phyloP scores from a whole-genome alignment of 306 rosid genomes.

The Pueraria montana region DNA sequence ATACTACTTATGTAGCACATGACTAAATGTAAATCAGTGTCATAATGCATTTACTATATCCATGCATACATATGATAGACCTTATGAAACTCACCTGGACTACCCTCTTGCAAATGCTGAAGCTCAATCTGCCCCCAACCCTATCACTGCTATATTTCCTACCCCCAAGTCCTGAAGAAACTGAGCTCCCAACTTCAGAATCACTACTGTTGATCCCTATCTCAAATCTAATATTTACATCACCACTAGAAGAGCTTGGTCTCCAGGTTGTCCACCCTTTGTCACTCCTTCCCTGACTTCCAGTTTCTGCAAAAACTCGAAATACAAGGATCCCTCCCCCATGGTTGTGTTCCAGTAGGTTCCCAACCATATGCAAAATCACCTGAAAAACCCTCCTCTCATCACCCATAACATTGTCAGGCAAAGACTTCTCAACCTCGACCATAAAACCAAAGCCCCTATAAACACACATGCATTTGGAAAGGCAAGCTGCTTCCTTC shows the following conservation, averaged over 20 bases:
- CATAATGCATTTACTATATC: not conserved
- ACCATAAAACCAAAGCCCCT: conserved; percentile 74
- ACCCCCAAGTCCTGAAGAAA: conserved; percentile 53
- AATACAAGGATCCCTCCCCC: conserved; percentile 70
- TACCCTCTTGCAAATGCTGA: conserved; percentile 86
- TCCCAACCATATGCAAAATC: conserved; percentile 97
- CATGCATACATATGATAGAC: not conserved
- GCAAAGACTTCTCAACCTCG: conserved; percentile 88
- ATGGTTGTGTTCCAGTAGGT: conserved; percentile 70
- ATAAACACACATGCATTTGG: conserved; percentile 87
- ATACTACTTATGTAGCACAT: not conserved
- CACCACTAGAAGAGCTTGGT: conserved; percentile 80
- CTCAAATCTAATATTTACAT: conserved; percentile 88
- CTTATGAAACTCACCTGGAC: conserved; percentile 80
- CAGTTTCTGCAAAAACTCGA: conserved; percentile 71
- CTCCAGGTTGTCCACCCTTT: conserved; percentile 89
- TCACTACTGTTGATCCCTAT: conserved; percentile 68
- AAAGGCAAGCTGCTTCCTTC: conserved; percentile 95
- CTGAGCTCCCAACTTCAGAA: conserved; percentile 67
- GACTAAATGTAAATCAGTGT: conserved; percentile 22
- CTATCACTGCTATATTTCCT: conserved; percentile 74
- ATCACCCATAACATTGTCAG: conserved; percentile 90
- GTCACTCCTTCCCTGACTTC: conserved; percentile 93
- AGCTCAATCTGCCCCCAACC: conserved; percentile 82
- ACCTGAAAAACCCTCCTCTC: conserved; percentile 98